A percentile compares a stretch with the other conserved stretches of the same genome.
Evolutionary conservation across 2,329 filamentous ascomycete species (phyloP).

Genomic region (Aspergillus calidoustus): DNA sequence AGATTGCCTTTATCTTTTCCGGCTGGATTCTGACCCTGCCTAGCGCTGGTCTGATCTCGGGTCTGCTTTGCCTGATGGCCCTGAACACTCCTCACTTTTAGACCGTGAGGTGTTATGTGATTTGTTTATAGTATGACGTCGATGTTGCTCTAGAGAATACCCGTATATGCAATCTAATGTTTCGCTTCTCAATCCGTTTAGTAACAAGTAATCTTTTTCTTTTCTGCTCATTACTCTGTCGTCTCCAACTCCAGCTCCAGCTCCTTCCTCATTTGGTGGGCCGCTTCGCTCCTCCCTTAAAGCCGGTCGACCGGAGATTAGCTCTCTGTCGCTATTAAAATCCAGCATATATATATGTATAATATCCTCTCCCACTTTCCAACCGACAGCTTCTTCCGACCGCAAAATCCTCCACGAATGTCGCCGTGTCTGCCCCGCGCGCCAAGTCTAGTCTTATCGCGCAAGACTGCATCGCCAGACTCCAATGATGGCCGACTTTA

Average conservation of each 20-base stretch:
- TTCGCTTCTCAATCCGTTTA: background rate
- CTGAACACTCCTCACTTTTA: slow-evolving; percentile 46
- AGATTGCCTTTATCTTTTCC: slow-evolving; percentile 49
- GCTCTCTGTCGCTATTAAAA: background rate
- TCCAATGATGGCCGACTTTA: too few relatives aligned
- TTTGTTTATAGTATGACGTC: background rate
- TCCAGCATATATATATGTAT: too few relatives aligned
- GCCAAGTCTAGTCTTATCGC: background rate
- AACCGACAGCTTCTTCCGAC: background rate
- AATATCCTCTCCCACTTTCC: background rate
- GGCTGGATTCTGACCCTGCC: slow-evolving; percentile 54
- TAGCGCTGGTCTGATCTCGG: slow-evolving; percentile 46
- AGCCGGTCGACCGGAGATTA: too few relatives aligned
- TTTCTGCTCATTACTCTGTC: too few relatives aligned
- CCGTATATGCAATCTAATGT: background rate
- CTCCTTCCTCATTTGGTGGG: too few relatives aligned
- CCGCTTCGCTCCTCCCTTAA: too few relatives aligned
- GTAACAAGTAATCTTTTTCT: background rate
- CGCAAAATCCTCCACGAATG: background rate
- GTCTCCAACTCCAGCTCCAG: too few relatives aligned
- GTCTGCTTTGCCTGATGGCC: slow-evolving; percentile 47
- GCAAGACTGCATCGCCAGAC: background rate
- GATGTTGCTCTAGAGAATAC: background rate
- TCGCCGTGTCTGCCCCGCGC: background rate
- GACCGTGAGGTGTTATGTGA: background rate